These are phyloP conservation scores for Raddia guianensis DNA, from an alignment of 176 grass and related monocot species.

Conservation along the genomic window DNA sequence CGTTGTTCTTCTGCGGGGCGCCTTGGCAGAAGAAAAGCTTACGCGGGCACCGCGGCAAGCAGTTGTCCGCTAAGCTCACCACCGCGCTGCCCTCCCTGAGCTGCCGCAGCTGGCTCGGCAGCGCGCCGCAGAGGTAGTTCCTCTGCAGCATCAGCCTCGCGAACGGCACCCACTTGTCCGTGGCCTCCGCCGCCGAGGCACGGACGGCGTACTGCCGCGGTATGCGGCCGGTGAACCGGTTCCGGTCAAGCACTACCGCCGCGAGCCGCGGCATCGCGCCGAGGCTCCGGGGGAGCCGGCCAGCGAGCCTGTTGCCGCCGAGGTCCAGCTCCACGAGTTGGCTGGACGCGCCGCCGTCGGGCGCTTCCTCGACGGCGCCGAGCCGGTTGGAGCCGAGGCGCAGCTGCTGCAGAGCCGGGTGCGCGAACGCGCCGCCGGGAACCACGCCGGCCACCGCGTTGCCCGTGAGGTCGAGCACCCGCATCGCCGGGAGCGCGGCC, in stretches of 20 bases:
- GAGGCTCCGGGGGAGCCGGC: conserved; percentile 44
- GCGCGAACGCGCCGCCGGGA: conserved; percentile 47
- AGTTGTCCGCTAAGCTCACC: conserved; percentile 63
- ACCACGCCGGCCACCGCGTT: conserved; percentile 45
- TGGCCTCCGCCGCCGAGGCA: background rate
- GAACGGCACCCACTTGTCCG: conserved; percentile 42
- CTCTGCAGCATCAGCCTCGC: conserved; percentile 49
- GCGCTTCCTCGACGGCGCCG: conserved; percentile 24
- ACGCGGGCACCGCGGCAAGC: conserved; percentile 47
- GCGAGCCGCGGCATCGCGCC: conserved; percentile 46
- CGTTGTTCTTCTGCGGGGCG: conserved; percentile 44
- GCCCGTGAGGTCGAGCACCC: conserved; percentile 57
- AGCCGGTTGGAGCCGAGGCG: conserved; percentile 46
- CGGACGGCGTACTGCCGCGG: conserved; percentile 54
- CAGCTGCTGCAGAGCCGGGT: conserved; percentile 61
- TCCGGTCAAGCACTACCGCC: conserved; percentile 52
- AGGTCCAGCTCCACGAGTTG: conserved; percentile 52
- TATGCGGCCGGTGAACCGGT: conserved; percentile 55
- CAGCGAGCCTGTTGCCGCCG: conserved; percentile 40
- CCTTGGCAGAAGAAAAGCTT: conserved; percentile 58
- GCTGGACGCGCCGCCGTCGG: conserved; percentile 35
- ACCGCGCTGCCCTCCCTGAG: conserved; percentile 41
- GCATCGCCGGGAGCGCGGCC: conserved; percentile 16
- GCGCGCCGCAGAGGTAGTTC: conserved; percentile 48
- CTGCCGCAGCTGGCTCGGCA: conserved; percentile 46